A percentile compares a stretch with the other conserved stretches of the same genome.
phyloP scores from a whole-genome alignment of 2,329 filamentous ascomycete genomes.

The Alternaria atra region DNA sequence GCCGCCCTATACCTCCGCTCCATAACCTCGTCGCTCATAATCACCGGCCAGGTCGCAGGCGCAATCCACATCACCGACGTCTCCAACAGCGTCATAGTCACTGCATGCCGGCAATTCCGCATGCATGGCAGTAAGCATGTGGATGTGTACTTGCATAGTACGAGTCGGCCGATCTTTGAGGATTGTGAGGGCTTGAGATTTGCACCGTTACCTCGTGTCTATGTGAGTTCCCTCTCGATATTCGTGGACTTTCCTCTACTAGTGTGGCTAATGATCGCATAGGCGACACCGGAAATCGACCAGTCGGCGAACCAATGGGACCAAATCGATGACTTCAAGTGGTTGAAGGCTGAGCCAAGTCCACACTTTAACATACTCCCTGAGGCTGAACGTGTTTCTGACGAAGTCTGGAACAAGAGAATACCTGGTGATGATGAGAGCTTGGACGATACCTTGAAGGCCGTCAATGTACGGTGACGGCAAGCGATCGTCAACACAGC shows the following conservation, averaged over 20 bases:
- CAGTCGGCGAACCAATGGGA: conserved; percentile 75
- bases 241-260: not conserved
- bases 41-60: conserved; percentile 81
- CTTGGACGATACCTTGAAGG: conserved; percentile 27
- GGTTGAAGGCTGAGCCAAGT: conserved; percentile 85
- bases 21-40: conserved; percentile 74
- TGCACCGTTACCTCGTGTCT: conserved; percentile 73
- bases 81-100: conserved; percentile 76
- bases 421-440: conserved; percentile 52
- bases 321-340: conserved; percentile 96
- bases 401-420: conserved; percentile 69
- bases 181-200: conserved; percentile 83
- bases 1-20: conserved; percentile 75
- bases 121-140: conserved; percentile 88
- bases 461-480: conserved; percentile 10
- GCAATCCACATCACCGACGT: conserved; percentile 84
- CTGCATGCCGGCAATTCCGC: conserved; percentile 80
- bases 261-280: not conserved
- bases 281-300: conserved; percentile 33
- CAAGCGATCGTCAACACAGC: not conserved
- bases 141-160: conserved; percentile 82
- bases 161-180: conserved; percentile 91
- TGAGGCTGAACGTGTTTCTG: conserved; percentile 65
- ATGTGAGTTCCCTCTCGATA: conserved; percentile 63
- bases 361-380: conserved; percentile 85